Base-by-base conservation (phyloP, 495 filamentous ascomycete species). In the Aspergillus saccharolyticus region DNA sequence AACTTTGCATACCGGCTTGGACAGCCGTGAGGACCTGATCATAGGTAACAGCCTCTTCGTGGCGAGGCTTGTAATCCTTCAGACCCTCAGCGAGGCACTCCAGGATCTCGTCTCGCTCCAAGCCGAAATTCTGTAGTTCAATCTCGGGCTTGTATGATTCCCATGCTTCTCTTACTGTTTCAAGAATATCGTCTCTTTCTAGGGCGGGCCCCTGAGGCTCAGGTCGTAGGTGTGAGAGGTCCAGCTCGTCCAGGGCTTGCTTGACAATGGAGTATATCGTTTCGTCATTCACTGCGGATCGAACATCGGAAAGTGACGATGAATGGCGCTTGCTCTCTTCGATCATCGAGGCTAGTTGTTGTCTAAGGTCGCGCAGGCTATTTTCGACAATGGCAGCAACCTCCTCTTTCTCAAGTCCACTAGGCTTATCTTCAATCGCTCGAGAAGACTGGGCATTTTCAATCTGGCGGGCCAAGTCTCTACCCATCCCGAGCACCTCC, bases 111-210 rank as follows among this genome's bases (percentile, higher is more conserved):
- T 95, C 90, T 7, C 89, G 80, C 63, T 96, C 90, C 8, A 97
- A 75, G 8, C 91, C 92, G 57, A 92, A 89, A 63, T 95, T 90
- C 62, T 96, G 85, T 14, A 95, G 73, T 63, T 93, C 87, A 42
- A 97, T 91, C 59, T 97, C 89, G 1, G 91, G 92, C 69, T 93
- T 92, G 71, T 92, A 95, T 5, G 84, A 87, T 63, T 96, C 91
- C 85, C 89, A 95, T 2, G 89, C 91, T 53, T 96, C 90, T 53
- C 84, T 83, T 6, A 97, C 88, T 0, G 91, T 90, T 1, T 89
- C 83, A 0, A 97, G 74, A 28, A 97, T 90, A 42, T 91, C 90
- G 54, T 95, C 89, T 56, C 88, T 84, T 54, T 80, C 82, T 62
- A 88, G 80, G 8, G 68, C 70, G 21, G 70, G 56, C 20, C 71